Percentiles rank a stretch among this genome's conserved stretches.
These are phyloP conservation scores for Arthromyces matolae DNA, from an alignment of 768 basidiomycete species.

Conservation along the genomic window DNA sequence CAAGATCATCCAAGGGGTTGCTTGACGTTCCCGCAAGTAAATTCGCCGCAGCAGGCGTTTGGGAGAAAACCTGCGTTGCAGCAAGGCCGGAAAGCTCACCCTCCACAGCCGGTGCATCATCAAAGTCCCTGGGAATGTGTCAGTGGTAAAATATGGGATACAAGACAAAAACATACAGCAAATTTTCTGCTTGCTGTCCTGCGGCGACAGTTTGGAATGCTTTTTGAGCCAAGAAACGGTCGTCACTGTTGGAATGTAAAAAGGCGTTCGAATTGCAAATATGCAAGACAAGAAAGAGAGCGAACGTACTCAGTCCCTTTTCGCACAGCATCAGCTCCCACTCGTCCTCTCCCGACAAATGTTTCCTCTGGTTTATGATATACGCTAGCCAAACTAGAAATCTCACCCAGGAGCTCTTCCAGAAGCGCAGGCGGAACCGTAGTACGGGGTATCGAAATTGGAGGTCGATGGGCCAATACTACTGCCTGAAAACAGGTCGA, in stretches of 20 bases:
- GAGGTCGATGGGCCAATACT: conserved; percentile 87
- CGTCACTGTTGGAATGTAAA: conserved; percentile 47
- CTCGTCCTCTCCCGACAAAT: conserved; percentile 87
- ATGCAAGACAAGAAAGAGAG: conserved; percentile 4
- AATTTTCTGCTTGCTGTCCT: conserved; percentile 91
- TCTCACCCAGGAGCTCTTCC: conserved; percentile 88
- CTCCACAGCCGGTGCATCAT: conserved; percentile 60
- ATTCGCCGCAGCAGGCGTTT: conserved; percentile 70
- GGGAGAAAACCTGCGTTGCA: conserved; percentile 68
- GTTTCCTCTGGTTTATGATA: conserved; percentile 98
- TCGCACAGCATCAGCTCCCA: conserved; percentile 76
- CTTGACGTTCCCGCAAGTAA: conserved; percentile 75
- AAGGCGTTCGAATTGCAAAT: neutral
- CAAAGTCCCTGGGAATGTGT: conserved; percentile 61
- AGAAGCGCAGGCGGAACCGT: conserved; percentile 84
- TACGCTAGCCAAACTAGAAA: conserved; percentile 87
- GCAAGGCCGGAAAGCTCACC: conserved; percentile 73
- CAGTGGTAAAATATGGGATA: neutral
- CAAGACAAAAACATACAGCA: conserved; percentile 47
- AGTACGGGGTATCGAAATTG: conserved; percentile 89
- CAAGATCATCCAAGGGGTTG: conserved; percentile 91
- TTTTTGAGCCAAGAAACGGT: conserved; percentile 70
- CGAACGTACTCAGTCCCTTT: conserved; percentile 56
- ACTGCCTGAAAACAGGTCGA: conserved; percentile 46
- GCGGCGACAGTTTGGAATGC: conserved; percentile 89